Conservation (phyloP, 2,329 filamentous ascomycete genomes). For the Thelonectria rubi region DNA sequence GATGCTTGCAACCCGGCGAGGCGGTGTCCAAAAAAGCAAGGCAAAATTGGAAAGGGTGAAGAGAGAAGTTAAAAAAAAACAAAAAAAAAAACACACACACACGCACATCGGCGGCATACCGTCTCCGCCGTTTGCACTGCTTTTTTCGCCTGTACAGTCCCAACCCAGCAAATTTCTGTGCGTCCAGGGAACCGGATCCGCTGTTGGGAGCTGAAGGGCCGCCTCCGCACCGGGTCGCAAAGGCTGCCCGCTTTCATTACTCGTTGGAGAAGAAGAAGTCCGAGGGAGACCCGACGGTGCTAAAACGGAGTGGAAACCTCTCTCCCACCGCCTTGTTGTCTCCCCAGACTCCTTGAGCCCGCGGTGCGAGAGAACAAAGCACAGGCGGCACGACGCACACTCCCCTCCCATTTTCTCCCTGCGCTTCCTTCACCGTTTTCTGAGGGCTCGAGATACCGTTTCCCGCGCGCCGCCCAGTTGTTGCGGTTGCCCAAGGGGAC, state of each 20-base stretch:
- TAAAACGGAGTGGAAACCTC: background rate
- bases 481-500: too few relatives aligned
- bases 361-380: constrained; percentile 11
- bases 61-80: background rate
- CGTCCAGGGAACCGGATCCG: background rate
- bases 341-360: too few relatives aligned
- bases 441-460: constrained; percentile 11
- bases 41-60: background rate
- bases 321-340: constrained; percentile 22
- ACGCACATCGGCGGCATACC: constrained; percentile 4
- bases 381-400: background rate
- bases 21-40: background rate
- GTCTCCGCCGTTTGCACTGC: background rate
- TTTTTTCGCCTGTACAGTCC: background rate
- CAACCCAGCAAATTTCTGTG: too few relatives aligned
- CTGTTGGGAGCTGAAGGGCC: background rate
- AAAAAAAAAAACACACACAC: too few relatives aligned
- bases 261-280: too few relatives aligned
- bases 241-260: too few relatives aligned
- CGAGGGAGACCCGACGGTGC: too few relatives aligned
- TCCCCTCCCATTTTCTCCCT: too few relatives aligned
- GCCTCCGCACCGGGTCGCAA: too few relatives aligned
- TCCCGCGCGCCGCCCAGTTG: too few relatives aligned
- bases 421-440: constrained; percentile 13
- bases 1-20: background rate